Evolutionary conservation across 805 yeast species (phyloP), one percentile per base, ranked within the genome.

Genomic region (Ogataea ramenticola): DNA sequence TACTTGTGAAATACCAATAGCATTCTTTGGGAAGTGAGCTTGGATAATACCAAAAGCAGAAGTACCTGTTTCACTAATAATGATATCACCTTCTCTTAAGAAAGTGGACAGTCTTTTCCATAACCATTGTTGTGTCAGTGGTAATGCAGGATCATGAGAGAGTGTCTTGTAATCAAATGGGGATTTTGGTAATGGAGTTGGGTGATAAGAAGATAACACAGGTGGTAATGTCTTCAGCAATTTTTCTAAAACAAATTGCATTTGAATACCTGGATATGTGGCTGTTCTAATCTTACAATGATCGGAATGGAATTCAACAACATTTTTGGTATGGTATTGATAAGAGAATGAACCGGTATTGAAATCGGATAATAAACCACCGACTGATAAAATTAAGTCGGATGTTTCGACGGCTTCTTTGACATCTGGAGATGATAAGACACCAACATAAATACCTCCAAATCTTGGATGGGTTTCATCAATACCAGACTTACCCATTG

Each of bases 371-470:
- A 84, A 68, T 60, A 84, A 67, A 41, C 86, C 86, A 64, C 91
- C 91, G 53, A 83, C 72, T 27, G 89, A 80, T 48, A 84, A 65
- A 44, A 84, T 72, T 61, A 84, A 71, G 65, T 84, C 91, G 39
- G 87, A 72, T 40, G 71, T 60, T 63, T 82, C 87, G 45, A 81
- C 87, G 41, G 79, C 75, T 49, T 75, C 74, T 57, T 78, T 77
- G 43, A 81, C 83, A 46, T 70, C 80, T 48, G 85, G 85, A 47
- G 68, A 66, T n/a, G 90, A 80, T 57, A 84, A 67, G 21, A 83
- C 70, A 55, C 91, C 91, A 46, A 83, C 86, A 61, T 84, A 84
- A 46, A 80, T 84, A 64, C 91, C 91, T 53, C 87, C 86, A 62
- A 79, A 84, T 66, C 85, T 72, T 55, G 80, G 77, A 61, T 77